Evolutionary conservation across 805 yeast species (phyloP), one percentile per base, ranked within the genome.

Genomic region (Saturnispora silvae): DNA sequence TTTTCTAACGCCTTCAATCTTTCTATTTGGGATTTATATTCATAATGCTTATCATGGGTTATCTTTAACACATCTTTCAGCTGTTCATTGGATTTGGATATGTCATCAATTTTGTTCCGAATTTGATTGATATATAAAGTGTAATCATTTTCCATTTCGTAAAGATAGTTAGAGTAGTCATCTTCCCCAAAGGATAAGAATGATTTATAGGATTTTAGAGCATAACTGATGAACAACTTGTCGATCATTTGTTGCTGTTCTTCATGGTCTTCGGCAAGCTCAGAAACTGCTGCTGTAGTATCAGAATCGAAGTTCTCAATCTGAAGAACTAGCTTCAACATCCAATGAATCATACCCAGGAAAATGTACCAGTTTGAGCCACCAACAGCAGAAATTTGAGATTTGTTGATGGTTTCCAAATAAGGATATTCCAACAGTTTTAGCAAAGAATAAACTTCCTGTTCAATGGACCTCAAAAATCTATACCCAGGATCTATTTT

Each of bases 321-420:
- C 10, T 22, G 10, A 22, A 22, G 48, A 65, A 76, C 42, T 75
- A 64, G 41, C 45, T 74, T 73, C 4, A 80, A 75, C 31, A 86
- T 54, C 96, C 96, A 86, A 53, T 80, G 77, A 17, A 86, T 60
- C 70, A 87, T 73, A 1, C 92, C 95, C 29, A 86, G 56, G 45
- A 84, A 82, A 6, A 70, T 69, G 10, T 83, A 85, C 96, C 96
- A 86, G 46, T 76, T 77, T 34, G 80, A 76, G 3, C 95, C 94
- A 5, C 95, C 95, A 10, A 84, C 95, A 0, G 95, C 95, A 27
- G 86, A 75, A 27, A 86, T 77, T 52, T 84, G 94, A 1, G 92
- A 79, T 50, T 86, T 78, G 55, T 80, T 82, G 28, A 87, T 76
- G 0, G 82, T 64, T 28, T 81, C 94, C 40, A 84, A 56, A 53